A percentile compares a stretch with the other conserved stretches of the same genome.
These are phyloP conservation scores for Carex myosuroides DNA, from an alignment of 176 grass and related monocot species.

Conservation along the genomic window DNA sequence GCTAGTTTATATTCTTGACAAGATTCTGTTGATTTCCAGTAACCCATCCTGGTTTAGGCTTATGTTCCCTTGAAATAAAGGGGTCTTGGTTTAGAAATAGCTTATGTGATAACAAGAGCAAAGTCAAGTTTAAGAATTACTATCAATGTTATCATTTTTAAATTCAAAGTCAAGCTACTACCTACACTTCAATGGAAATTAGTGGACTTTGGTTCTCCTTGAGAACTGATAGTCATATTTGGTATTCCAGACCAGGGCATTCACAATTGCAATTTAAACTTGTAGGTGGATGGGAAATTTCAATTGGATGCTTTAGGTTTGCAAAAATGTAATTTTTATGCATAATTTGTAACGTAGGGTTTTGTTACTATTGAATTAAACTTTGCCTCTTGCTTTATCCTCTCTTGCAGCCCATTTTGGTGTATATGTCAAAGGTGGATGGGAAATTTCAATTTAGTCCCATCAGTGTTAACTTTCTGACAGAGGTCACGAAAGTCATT, in stretches of 20 bases:
- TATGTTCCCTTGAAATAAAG: background rate
- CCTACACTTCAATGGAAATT: background rate
- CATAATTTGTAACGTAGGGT: background rate
- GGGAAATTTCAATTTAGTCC: constrained; percentile 97
- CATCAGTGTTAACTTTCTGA: constrained; percentile 91
- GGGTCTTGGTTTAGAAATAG: background rate
- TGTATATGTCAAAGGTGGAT: constrained; percentile 98
- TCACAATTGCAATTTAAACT: background rate
- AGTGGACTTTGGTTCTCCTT: background rate
- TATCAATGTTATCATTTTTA: background rate
- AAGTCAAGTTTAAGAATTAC: background rate
- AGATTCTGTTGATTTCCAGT: background rate
- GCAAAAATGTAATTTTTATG: background rate
- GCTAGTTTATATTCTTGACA: background rate
- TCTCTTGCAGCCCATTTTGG: constrained; percentile 82
- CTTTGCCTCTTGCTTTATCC: background rate
- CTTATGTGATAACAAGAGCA: background rate
- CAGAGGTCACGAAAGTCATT: constrained; percentile 72
- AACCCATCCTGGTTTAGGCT: background rate
- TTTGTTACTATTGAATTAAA: background rate
- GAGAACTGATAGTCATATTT: background rate
- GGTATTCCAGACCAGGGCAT: background rate
- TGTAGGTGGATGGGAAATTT: background rate
- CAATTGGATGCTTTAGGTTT: background rate
- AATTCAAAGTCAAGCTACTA: background rate